Percentiles rank a stretch among this genome's conserved stretches.
These are phyloP conservation scores for Cladosporium sp. DNA, from an alignment of 2,329 filamentous ascomycete species.

Conservation along the genomic window DNA sequence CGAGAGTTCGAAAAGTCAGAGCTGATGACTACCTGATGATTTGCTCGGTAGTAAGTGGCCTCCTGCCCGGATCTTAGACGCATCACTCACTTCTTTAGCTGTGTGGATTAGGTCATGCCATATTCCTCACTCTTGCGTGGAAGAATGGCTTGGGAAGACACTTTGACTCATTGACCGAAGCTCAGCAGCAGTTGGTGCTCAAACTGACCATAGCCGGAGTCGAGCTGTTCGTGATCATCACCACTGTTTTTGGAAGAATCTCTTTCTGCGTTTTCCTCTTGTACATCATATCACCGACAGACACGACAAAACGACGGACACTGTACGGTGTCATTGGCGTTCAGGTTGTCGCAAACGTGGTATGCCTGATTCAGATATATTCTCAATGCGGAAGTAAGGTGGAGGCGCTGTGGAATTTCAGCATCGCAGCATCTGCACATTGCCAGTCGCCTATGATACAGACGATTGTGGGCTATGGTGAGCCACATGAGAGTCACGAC, in stretches of 20 bases:
- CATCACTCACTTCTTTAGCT: constrained; percentile 2
- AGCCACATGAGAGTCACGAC: too few relatives aligned
- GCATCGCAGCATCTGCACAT: constrained; percentile 5
- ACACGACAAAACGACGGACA: neutral
- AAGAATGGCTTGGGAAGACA: neutral
- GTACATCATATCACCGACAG: constrained; percentile 13
- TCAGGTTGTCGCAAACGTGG: constrained; percentile 19
- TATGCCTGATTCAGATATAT: constrained; percentile 18
- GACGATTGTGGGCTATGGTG: constrained; percentile 18
- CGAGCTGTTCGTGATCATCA: constrained; percentile 17
- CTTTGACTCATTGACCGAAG: neutral
- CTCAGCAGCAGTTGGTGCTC: neutral
- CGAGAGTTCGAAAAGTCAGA: neutral
- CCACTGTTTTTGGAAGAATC: constrained; percentile 16
- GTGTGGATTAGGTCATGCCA: constrained; percentile 8
- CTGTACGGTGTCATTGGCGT: constrained; percentile 17
- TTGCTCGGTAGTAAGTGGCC: neutral
- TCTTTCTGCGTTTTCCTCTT: constrained; percentile 23
- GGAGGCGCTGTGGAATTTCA: constrained; percentile 22
- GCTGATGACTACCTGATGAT: constrained; percentile 19
- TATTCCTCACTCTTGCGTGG: constrained; percentile 5
- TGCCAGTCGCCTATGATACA: constrained; percentile 19
- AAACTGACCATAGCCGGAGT: neutral
- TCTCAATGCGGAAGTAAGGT: constrained; percentile 22
- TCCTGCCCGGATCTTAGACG: neutral